Percentiles rank a stretch among this genome's conserved stretches.
phyloP scores from a whole-genome alignment of 768 basidiomycete genomes.

The Postia placenta region DNA sequence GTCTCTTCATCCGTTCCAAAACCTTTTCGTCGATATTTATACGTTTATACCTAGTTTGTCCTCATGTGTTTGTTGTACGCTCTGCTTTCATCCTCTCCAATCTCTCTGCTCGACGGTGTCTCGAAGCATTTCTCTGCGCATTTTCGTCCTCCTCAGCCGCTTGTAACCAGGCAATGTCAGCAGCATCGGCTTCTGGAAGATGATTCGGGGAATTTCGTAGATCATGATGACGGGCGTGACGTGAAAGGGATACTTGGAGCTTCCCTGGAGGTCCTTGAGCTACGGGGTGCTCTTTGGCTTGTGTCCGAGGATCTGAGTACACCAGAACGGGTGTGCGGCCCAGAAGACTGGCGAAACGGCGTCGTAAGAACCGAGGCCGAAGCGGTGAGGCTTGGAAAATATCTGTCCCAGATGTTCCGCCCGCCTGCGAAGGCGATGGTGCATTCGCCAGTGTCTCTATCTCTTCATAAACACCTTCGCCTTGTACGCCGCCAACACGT shows the following conservation, averaged over 20 bases:
- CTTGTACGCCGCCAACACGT: conserved; percentile 37
- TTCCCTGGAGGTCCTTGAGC: neutral
- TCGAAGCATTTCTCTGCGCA: neutral
- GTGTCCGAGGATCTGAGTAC: conserved; percentile 17
- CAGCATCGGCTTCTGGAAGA: conserved; percentile 19
- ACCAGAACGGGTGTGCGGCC: conserved; percentile 51
- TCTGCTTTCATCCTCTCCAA: conserved; percentile 10
- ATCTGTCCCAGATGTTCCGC: neutral
- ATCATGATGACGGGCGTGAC: conserved; percentile 1
- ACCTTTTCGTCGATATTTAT: conserved; percentile 14
- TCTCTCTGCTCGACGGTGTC: neutral
- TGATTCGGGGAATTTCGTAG: conserved; percentile 3
- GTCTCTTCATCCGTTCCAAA: neutral
- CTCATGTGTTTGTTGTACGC: neutral
- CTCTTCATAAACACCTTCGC: conserved; percentile 36
- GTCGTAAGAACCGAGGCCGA: conserved; percentile 28
- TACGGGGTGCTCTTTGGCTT: neutral
- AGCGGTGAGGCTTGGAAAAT: conserved; percentile 4
- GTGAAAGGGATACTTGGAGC: conserved; percentile 28
- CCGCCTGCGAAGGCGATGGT: conserved; percentile 13
- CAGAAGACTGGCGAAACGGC: conserved; percentile 57
- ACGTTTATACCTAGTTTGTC: conserved; percentile 4
- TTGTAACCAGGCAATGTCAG: conserved; percentile 32
- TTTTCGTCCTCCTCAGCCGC: conserved; percentile 7
- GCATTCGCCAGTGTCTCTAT: conserved; percentile 37